These are phyloP conservation scores for Kingdonia uniflora DNA, from an alignment of 164 flowering plant genomes.

Conservation along the genomic window DNA sequence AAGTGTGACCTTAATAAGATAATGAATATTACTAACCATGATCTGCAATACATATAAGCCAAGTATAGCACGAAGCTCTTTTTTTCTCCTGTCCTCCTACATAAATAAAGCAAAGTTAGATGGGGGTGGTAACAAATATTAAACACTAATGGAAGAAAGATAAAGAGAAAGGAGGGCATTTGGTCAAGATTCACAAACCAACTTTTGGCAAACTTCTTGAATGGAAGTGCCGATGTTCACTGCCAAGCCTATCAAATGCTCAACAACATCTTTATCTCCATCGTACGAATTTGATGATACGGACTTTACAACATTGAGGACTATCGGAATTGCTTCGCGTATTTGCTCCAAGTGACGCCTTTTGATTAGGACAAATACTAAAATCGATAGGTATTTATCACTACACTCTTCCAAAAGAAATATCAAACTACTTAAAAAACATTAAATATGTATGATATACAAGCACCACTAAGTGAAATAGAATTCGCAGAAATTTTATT, in stretches of 20 bases:
- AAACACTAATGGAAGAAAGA: background rate
- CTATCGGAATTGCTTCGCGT: conserved; percentile 33
- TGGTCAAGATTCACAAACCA: conserved; percentile 38
- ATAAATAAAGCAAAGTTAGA: conserved; percentile 11
- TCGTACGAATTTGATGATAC: conserved; percentile 26
- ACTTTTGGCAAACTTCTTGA: conserved; percentile 32
- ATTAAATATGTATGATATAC: background rate
- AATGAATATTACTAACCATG: conserved; percentile 32
- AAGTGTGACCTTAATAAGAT: too few relatives aligned
- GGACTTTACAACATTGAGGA: conserved; percentile 27
- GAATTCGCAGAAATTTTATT: background rate
- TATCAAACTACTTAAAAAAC: background rate
- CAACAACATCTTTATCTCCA: conserved; percentile 18
- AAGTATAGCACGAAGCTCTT: conserved; percentile 56
- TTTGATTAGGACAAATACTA: conserved; percentile 46
- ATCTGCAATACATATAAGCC: conserved; percentile 62
- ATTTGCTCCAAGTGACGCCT: conserved; percentile 79
- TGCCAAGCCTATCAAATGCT: conserved; percentile 36
- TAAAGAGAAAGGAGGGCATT: background rate
- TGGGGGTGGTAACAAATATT: background rate
- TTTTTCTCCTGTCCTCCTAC: conserved; percentile 44
- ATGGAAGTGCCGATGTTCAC: conserved; percentile 52
- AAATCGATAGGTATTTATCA: conserved; percentile 10
- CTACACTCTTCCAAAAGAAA: background rate
- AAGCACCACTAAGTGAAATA: background rate